Conservation (phyloP, 2,329 filamentous ascomycete genomes). For the Zymoseptoria brevis region DNA sequence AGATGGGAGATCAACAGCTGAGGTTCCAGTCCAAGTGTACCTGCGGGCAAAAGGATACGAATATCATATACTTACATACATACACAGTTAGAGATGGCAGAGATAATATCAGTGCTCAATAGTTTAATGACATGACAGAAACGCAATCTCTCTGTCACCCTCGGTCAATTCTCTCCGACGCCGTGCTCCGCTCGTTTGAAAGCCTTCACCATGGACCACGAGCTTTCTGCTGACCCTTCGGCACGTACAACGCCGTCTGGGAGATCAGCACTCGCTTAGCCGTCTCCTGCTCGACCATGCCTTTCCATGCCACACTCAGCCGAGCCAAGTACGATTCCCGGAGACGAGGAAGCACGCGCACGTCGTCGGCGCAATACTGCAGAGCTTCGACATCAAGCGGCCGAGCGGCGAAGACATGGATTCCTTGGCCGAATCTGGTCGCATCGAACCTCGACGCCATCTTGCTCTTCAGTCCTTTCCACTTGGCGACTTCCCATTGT, state of each 20-base stretch:
- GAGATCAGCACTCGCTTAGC: slow-evolving; percentile 26
- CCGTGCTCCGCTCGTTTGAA: background rate
- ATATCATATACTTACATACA: background rate
- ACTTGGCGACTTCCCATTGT: slow-evolving; percentile 14
- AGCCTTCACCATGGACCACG: slow-evolving; percentile 17
- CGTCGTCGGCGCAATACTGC: slow-evolving; percentile 42
- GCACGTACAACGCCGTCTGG: slow-evolving; percentile 22
- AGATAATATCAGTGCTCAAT: background rate
- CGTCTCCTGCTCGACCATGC: slow-evolving; percentile 23
- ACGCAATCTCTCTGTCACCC: too few species aligned
- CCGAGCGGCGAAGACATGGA: slow-evolving; percentile 41
- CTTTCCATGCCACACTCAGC: slow-evolving; percentile 1
- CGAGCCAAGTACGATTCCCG: slow-evolving; percentile 14
- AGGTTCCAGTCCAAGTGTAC: background rate
- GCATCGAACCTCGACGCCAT: slow-evolving; percentile 36
- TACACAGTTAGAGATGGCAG: background rate
- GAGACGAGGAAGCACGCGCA: slow-evolving; percentile 35
- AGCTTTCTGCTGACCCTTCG: slow-evolving; percentile 26
- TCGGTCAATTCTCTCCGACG: background rate
- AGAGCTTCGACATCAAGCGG: slow-evolving; percentile 36
- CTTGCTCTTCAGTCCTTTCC: slow-evolving; percentile 31
- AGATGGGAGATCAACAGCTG: background rate
- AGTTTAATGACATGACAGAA: background rate
- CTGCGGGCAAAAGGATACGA: background rate
- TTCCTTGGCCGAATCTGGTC: slow-evolving; percentile 34